phyloP scores from a whole-genome alignment of 805 yeast genomes.

The Kluyveromyces lactis region DNA sequence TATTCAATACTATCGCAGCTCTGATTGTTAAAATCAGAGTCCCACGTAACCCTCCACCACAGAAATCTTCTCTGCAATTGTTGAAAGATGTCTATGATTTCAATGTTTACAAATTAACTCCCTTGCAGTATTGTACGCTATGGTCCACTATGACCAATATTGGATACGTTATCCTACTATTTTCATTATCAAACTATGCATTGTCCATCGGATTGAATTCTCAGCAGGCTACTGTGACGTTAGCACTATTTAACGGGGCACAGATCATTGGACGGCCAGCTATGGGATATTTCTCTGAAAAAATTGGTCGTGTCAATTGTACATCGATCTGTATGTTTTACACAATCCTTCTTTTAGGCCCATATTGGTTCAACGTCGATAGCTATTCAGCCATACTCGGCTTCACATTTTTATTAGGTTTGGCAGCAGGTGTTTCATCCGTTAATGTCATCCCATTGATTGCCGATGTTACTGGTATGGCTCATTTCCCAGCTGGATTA shows the following conservation, averaged over 20 bases:
- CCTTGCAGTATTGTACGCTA: conserved; percentile 27
- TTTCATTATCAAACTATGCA: conserved; percentile 40
- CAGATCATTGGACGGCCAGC: conserved; percentile 43
- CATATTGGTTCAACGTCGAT: conserved; percentile 35
- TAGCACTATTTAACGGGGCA: conserved; percentile 38
- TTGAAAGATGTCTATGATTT: conserved; percentile 31
- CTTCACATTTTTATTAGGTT: conserved; percentile 32
- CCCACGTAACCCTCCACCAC: conserved; percentile 23
- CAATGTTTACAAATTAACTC: conserved; percentile 23
- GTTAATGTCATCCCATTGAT: conserved; percentile 24
- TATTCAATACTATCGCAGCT: conserved; percentile 33
- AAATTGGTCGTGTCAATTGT: conserved; percentile 38
- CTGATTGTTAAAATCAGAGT: conserved; percentile 39
- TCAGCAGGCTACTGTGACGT: conserved; percentile 36
- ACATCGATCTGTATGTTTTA: conserved; percentile 29
- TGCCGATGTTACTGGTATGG: conserved; percentile 30
- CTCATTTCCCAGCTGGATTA: conserved; percentile 26
- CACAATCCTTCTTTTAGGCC: conserved; percentile 27
- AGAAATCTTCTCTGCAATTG: conserved; percentile 19
- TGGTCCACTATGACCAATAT: conserved; percentile 33
- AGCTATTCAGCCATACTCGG: conserved; percentile 29
- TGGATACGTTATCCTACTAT: conserved; percentile 37
- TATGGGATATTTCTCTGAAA: conserved; percentile 39
- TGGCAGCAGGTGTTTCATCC: conserved; percentile 30
- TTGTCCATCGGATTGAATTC: conserved; percentile 38